A percentile compares a stretch with the other conserved stretches of the same genome.
phyloP scores from a whole-genome alignment of 805 yeast species.

The Candida arabinofermentans region DNA sequence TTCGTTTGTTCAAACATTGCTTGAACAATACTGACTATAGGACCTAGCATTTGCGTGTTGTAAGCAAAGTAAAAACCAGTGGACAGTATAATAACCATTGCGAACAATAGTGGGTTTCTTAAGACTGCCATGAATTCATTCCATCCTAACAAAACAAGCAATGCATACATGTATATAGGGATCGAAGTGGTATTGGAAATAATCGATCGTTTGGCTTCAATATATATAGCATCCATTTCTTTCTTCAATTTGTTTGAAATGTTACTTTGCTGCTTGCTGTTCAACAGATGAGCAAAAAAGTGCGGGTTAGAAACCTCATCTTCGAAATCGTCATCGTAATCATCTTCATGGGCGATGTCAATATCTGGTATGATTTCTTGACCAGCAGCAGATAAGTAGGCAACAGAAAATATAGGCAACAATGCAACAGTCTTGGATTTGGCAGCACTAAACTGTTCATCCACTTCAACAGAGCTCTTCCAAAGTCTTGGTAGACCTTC shows the following conservation, averaged over 20 bases:
- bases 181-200: constrained; percentile 73
- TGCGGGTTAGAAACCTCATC: constrained; percentile 32
- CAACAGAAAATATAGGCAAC: constrained; percentile 57
- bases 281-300: constrained; percentile 54
- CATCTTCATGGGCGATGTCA: constrained; percentile 37
- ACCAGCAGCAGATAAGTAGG: constrained; percentile 45
- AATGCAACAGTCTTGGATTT: constrained; percentile 51
- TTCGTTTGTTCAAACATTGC: constrained; percentile 56
- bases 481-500: constrained; percentile 80
- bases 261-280: constrained; percentile 52
- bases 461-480: constrained; percentile 71
- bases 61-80: constrained; percentile 68
- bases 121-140: constrained; percentile 88
- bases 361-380: constrained; percentile 58
- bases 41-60: constrained; percentile 69
- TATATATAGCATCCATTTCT: constrained; percentile 71
- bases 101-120: constrained; percentile 79
- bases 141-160: constrained; percentile 84
- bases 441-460: constrained; percentile 56
- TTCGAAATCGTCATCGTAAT: constrained; percentile 36
- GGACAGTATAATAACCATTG: constrained; percentile 51
- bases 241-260: constrained; percentile 60
- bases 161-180: constrained; percentile 75
- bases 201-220: constrained; percentile 87
- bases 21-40: constrained; percentile 57